These are phyloP conservation scores for Tricholomella constricta DNA, from an alignment of 768 basidiomycete genomes.

Conservation along the genomic window DNA sequence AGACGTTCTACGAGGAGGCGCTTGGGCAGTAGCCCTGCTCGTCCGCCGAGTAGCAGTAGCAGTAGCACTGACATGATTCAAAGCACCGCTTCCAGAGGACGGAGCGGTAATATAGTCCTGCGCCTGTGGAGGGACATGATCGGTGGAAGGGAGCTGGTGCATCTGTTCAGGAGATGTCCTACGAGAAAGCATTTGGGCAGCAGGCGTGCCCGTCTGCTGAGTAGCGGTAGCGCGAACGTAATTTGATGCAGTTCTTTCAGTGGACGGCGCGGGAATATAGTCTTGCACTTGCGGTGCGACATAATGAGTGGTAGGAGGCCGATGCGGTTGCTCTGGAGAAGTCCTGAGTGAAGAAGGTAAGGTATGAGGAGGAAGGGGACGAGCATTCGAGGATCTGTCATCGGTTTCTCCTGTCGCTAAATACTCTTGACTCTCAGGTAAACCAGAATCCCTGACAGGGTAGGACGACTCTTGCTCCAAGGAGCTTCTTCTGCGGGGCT, in stretches of 20 bases:
- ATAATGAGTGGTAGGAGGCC: too few relatives aligned
- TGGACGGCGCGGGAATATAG: too few relatives aligned
- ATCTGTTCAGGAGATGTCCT: constrained; percentile 1
- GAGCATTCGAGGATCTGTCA: background rate
- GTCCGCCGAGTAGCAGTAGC: background rate
- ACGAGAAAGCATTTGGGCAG: too few relatives aligned
- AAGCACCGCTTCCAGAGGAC: too few relatives aligned
- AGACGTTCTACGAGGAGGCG: background rate
- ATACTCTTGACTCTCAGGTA: background rate
- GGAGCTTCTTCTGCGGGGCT: background rate
- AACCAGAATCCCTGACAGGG: background rate
- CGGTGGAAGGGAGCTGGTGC: background rate
- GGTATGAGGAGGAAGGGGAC: constrained; percentile 1
- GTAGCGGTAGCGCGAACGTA: too few relatives aligned
- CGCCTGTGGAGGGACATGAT: background rate
- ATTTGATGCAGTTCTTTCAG: too few relatives aligned
- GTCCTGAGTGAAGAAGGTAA: background rate
- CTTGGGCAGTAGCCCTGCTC: background rate
- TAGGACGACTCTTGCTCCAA: constrained; percentile 1
- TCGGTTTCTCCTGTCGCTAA: background rate
- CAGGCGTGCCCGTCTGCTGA: too few relatives aligned
- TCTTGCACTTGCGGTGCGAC: too few relatives aligned
- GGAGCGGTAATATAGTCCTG: background rate
- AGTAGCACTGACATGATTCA: too few relatives aligned
- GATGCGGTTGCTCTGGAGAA: too few relatives aligned